A percentile compares a stretch with the other conserved stretches of the same genome.
phyloP scores from a whole-genome alignment of 805 yeast species.

The Naumovozyma castellii region DNA sequence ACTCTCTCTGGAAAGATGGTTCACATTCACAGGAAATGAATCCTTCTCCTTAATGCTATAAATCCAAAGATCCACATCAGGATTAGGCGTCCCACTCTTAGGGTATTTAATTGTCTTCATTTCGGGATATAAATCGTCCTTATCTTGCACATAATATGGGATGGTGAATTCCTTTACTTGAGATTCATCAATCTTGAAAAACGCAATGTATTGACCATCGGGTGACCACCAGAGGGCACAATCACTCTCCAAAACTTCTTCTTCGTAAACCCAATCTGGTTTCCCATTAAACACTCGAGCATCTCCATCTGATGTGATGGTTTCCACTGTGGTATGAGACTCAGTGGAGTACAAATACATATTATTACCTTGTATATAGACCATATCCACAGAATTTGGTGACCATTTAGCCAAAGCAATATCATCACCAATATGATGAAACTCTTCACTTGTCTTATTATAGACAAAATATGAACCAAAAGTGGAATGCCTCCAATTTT shows the following conservation, averaged over 20 bases:
- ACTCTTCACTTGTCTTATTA: slow-evolving; percentile 22
- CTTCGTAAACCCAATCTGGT: slow-evolving; percentile 94
- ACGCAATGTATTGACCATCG: slow-evolving; percentile 52
- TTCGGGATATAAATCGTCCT: slow-evolving; percentile 51
- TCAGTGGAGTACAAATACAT: slow-evolving; percentile 45
- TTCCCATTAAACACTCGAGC: slow-evolving; percentile 69
- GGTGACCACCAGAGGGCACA: slow-evolving; percentile 86
- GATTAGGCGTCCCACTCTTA: slow-evolving; percentile 73
- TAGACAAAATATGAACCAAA: slow-evolving; percentile 37
- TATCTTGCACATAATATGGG: slow-evolving; percentile 59
- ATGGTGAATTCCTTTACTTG: slow-evolving; percentile 62
- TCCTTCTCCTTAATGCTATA: slow-evolving; percentile 30
- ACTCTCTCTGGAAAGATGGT: slow-evolving; percentile 27
- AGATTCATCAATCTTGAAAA: slow-evolving; percentile 62
- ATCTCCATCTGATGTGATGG: slow-evolving; percentile 64
- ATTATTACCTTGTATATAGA: slow-evolving; percentile 61
- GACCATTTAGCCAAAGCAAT: slow-evolving; percentile 56
- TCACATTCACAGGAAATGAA: slow-evolving; percentile 35
- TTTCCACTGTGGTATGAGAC: slow-evolving; percentile 27
- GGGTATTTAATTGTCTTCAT: slow-evolving; percentile 63
- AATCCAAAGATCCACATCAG: slow-evolving; percentile 47
- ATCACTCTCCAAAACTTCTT: slow-evolving; percentile 68
- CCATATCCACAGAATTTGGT: slow-evolving; percentile 56
- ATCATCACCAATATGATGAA: slow-evolving; percentile 26
- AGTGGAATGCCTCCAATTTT: slow-evolving; percentile 49